phyloP scores from a whole-genome alignment of 2,329 filamentous ascomycete genomes.

The Trichoderma breve region DNA sequence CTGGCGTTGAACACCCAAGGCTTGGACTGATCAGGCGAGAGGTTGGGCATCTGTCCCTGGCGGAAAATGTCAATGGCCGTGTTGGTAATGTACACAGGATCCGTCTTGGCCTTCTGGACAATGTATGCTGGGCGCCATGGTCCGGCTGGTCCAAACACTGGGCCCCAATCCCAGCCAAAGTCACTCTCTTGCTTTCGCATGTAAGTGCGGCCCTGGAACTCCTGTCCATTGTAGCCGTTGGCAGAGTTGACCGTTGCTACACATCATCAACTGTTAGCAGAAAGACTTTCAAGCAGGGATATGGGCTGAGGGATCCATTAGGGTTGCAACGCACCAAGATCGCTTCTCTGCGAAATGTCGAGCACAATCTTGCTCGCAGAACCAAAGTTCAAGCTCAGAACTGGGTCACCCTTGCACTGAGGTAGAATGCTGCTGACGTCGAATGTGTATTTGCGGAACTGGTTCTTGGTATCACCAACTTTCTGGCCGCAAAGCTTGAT shows the following conservation, averaged over 20 bases:
- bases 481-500: conserved; percentile 53
- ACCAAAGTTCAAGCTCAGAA: conserved; percentile 25
- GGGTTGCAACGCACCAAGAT: not conserved
- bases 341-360: not conserved
- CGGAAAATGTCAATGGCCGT: conserved; percentile 57
- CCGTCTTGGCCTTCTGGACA: conserved; percentile 44
- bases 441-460: conserved; percentile 62
- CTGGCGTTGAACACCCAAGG: conserved; percentile 62
- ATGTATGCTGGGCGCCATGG: conserved; percentile 60
- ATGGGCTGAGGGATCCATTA: not conserved
- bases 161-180: conserved; percentile 65
- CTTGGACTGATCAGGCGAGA: conserved; percentile 54
- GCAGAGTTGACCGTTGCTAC: not conserved
- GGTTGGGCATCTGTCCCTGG: conserved; percentile 55
- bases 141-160: conserved; percentile 58
- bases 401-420: conserved; percentile 8
- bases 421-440: conserved; percentile 49
- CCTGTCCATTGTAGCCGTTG: conserved; percentile 11
- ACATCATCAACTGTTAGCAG: not conserved
- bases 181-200: conserved; percentile 61
- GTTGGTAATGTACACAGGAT: conserved; percentile 36
- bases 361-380: conserved; percentile 22
- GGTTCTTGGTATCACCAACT: conserved; percentile 58
- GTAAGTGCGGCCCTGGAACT: conserved; percentile 23
- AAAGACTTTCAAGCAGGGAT: not conserved